phyloP scores from a whole-genome alignment of 179 eudicot genomes.

The Silene vulgaris region DNA sequence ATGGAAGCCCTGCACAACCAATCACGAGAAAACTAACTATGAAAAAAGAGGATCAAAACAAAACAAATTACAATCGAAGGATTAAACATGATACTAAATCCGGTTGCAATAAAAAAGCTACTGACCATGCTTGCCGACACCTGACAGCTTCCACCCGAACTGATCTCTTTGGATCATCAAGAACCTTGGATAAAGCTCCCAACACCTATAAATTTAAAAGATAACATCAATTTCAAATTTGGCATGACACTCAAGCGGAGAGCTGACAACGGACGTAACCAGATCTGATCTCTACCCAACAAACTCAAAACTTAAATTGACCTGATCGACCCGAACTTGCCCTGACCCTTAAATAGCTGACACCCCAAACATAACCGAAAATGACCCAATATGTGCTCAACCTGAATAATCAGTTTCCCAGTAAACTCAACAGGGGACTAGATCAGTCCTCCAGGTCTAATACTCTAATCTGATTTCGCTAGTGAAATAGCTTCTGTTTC shows the following conservation, averaged over 20 bases:
- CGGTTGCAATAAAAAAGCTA: background rate
- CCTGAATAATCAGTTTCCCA: too few species aligned
- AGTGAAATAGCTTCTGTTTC: background rate
- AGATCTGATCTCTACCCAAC: too few species aligned
- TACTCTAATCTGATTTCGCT: background rate
- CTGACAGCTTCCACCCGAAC: slow-evolving; percentile 91
- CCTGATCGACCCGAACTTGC: too few species aligned
- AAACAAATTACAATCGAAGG: background rate
- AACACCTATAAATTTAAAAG: slow-evolving; percentile 45
- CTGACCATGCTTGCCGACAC: slow-evolving; percentile 87
- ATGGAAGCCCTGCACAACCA: slow-evolving; percentile 48
- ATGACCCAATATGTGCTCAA: too few species aligned
- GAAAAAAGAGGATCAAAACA: slow-evolving; percentile 14
- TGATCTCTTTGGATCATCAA: slow-evolving; percentile 85
- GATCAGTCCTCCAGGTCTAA: slow-evolving; percentile 3
- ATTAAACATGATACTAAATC: background rate
- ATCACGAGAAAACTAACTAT: background rate
- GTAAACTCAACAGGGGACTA: background rate
- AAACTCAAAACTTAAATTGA: too few species aligned
- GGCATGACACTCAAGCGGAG: background rate
- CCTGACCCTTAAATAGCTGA: too few species aligned
- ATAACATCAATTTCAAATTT: background rate
- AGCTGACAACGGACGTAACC: too few species aligned
- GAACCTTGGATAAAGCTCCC: slow-evolving; percentile 55
- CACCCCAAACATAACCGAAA: too few species aligned